Evolutionary conservation across 495 filamentous ascomycete genomes (phyloP).

Genomic region (Penicillium macrosclerotiorum): DNA sequence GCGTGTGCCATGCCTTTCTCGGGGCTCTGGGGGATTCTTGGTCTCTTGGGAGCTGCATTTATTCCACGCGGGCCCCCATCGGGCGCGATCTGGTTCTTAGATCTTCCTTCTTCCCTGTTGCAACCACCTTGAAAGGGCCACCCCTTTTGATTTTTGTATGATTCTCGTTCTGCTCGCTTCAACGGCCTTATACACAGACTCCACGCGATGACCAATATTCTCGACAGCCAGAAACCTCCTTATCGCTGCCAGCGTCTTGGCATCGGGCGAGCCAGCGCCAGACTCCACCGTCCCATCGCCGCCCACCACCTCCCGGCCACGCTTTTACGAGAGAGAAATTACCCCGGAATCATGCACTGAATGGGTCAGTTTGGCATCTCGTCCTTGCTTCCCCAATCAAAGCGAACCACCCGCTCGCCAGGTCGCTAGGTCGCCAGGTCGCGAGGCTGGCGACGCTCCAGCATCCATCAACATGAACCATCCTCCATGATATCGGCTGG

Average conservation of each 20-base stretch:
- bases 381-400: too few relatives aligned
- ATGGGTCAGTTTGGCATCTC: too few relatives aligned
- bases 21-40: not conserved
- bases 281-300: constrained; percentile 21
- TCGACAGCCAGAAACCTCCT: constrained; percentile 22
- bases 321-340: constrained; percentile 32
- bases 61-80: constrained; percentile 12
- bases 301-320: not conserved
- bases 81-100: not conserved
- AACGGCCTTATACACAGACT: too few relatives aligned
- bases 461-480: too few relatives aligned
- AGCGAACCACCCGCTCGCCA: too few relatives aligned
- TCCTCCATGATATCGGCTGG: constrained; percentile 16
- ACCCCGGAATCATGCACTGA: constrained; percentile 31
- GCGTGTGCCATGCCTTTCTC: constrained; percentile 2
- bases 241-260: constrained; percentile 22
- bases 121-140: not conserved
- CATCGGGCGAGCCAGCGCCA: constrained; percentile 4
- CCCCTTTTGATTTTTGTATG: not conserved
- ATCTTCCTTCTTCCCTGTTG: not conserved
- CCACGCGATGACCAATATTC: constrained; percentile 19
- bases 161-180: not conserved
- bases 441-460: too few relatives aligned
- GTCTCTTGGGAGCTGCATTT: constrained; percentile 5
- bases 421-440: too few relatives aligned